phyloP scores from a whole-genome alignment of 2,329 filamentous ascomycete genomes.

The Pseudocercospora fuligena region DNA sequence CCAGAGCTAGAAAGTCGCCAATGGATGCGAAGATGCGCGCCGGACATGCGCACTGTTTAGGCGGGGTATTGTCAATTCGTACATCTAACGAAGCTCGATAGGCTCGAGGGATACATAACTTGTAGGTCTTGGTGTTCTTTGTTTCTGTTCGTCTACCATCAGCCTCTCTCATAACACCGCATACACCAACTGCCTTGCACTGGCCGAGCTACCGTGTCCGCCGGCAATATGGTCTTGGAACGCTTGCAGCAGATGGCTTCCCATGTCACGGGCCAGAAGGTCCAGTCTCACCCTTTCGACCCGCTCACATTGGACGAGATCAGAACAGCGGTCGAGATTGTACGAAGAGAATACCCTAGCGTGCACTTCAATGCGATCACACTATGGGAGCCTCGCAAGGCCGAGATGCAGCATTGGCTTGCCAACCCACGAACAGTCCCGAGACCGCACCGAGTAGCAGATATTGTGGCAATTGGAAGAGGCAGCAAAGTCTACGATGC shows the following conservation, averaged over 20 bases:
- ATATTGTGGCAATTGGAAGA: conserved; percentile 79
- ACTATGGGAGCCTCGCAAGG: conserved; percentile 83
- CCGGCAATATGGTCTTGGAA: conserved; percentile 38
- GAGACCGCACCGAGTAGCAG: conserved; percentile 73
- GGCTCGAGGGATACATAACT: conserved; percentile 3
- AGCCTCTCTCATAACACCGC: background rate
- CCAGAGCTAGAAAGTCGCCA: conserved; percentile 6
- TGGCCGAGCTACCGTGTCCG: background rate
- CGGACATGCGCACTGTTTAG: background rate
- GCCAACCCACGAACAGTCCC: conserved; percentile 64
- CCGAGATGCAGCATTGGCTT: conserved; percentile 80
- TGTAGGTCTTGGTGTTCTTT: conserved; percentile 7
- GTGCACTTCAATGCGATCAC: conserved; percentile 87
- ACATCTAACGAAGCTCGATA: background rate
- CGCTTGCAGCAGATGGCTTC: conserved; percentile 54
- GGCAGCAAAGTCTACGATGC: conserved; percentile 84
- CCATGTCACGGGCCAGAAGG: conserved; percentile 62
- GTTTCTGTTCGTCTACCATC: background rate
- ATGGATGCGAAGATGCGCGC: conserved; percentile 6
- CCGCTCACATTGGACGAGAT: conserved; percentile 77
- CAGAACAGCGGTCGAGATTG: conserved; percentile 67
- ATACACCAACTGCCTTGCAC: background rate
- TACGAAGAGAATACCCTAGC: conserved; percentile 71
- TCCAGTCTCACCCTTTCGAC: conserved; percentile 73
- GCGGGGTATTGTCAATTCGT: conserved; percentile 9